phyloP scores from a whole-genome alignment of 192 early-diverging fungal species.

The Chytriomyces sp. region DNA sequence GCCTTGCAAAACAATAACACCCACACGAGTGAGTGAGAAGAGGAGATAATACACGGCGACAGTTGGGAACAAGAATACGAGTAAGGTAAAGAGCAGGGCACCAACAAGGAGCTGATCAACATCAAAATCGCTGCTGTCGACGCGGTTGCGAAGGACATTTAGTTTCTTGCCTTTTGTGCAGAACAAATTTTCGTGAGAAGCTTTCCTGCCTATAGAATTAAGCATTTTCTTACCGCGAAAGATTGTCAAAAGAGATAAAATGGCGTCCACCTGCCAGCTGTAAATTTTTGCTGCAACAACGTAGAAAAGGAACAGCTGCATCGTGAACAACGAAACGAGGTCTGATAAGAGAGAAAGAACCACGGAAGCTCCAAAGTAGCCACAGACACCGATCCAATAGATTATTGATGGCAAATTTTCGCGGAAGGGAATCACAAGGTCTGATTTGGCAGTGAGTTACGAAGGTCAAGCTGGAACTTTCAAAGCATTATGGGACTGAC shows the following conservation, averaged over 20 bases:
- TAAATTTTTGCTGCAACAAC: constrained; percentile 91
- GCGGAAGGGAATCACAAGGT: constrained; percentile 23
- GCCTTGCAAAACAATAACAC: constrained; percentile 78
- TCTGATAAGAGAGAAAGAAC: constrained; percentile 82
- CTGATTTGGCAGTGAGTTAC: constrained; percentile 21
- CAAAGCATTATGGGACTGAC: constrained; percentile 33
- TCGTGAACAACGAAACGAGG: constrained; percentile 76
- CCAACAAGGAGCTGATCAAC: constrained; percentile 94
- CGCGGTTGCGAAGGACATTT: constrained; percentile 87
- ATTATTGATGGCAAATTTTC: constrained; percentile 63
- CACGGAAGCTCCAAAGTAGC: constrained; percentile 84
- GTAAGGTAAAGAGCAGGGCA: constrained; percentile 88
- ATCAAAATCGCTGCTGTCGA: constrained; percentile 92
- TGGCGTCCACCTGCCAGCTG: constrained; percentile 83
- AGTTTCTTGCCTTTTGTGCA: constrained; percentile 66
- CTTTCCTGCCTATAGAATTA: constrained; percentile 1
- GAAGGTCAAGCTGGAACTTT: background rate
- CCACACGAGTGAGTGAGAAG: constrained; percentile 81
- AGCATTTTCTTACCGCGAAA: constrained; percentile 83
- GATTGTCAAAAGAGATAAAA: constrained; percentile 88
- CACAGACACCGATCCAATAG: constrained; percentile 69
- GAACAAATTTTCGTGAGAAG: no score
- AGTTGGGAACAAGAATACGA: constrained; percentile 95
- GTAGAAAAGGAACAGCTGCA: constrained; percentile 96
- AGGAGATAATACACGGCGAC: constrained; percentile 90